Conservation (phyloP, 2,329 filamentous ascomycete species). For the Diplodia corticola region DNA sequence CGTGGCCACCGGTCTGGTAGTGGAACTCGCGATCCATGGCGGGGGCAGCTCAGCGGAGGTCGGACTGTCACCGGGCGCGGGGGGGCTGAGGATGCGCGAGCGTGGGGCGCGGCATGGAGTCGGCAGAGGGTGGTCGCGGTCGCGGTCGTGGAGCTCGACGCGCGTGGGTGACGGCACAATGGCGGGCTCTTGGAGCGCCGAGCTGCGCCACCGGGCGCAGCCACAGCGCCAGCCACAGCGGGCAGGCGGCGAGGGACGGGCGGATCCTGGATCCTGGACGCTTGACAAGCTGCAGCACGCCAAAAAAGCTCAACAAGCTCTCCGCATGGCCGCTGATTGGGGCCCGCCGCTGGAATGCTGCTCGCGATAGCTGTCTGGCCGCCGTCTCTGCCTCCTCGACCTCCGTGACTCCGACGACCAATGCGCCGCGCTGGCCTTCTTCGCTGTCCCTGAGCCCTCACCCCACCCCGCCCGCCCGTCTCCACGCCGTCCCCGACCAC, state of each 20-base stretch:
- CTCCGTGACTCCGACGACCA: slow-evolving; percentile 11
- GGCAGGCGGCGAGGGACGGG: neutral
- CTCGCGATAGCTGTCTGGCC: slow-evolving; percentile 6
- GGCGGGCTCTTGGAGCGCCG: too few species aligned
- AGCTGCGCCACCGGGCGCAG: neutral
- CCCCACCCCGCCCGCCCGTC: slow-evolving; percentile 10
- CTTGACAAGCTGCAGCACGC: slow-evolving; percentile 11
- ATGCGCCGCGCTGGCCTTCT: slow-evolving; percentile 12
- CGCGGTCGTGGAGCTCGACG: slow-evolving; percentile 2
- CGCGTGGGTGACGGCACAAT: too few species aligned
- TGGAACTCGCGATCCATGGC: slow-evolving; percentile 40
- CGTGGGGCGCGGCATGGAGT: neutral
- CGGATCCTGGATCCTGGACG: slow-evolving; percentile 12
- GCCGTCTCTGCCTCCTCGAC: neutral
- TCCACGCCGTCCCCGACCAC: neutral
- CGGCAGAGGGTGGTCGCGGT: neutral
- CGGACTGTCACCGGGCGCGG: neutral
- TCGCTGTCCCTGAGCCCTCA: neutral
- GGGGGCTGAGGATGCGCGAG: neutral
- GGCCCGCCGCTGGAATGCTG: slow-evolving; percentile 12
- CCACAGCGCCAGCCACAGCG: slow-evolving; percentile 2
- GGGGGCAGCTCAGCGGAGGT: neutral
- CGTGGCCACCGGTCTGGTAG: slow-evolving; percentile 28
- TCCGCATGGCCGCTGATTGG: slow-evolving; percentile 13
- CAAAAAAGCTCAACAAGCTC: slow-evolving; percentile 17